phyloP scores from a whole-genome alignment of 805 yeast genomes.

The Sungouiozyma intestinalis region DNA sequence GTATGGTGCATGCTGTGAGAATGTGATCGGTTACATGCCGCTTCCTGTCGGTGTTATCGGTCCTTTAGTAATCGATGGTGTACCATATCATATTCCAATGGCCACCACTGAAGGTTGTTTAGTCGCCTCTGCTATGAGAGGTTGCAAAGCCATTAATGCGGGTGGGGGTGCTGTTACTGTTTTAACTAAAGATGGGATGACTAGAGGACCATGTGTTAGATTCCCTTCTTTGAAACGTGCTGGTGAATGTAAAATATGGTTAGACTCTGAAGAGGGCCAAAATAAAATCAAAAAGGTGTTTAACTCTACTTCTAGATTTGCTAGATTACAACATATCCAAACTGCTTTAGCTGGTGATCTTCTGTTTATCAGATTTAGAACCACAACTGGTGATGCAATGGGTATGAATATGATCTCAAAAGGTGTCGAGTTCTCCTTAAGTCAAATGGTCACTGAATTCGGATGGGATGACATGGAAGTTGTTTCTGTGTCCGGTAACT shows the following conservation, averaged over 20 bases:
- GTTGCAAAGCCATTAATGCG: conserved; percentile 94
- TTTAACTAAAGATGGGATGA: conserved; percentile 94
- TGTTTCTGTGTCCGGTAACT: conserved; percentile 91
- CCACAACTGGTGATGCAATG: conserved; percentile 99
- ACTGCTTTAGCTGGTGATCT: conserved; percentile 92
- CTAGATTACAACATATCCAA: conserved; percentile 81
- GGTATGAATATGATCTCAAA: conserved; percentile 99
- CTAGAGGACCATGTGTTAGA: conserved; percentile 97
- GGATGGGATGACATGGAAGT: conserved; percentile 94
- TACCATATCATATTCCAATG: conserved; percentile 88
- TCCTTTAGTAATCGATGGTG: conserved; percentile 84
- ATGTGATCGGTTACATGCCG: conserved; percentile 95
- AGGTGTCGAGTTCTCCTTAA: conserved; percentile 85
- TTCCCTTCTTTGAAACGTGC: conserved; percentile 78
- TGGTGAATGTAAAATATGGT: conserved; percentile 91
- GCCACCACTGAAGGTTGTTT: conserved; percentile 99
- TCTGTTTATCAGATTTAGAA: conserved; percentile 83
- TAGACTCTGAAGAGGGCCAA: conserved; percentile 93
- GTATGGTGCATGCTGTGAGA: conserved; percentile 98
- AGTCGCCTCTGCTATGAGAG: conserved; percentile 98
- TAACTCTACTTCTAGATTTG: conserved; percentile 95
- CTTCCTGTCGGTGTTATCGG: conserved; percentile 98
- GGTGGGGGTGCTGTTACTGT: conserved; percentile 96
- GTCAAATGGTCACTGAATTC: conserved; percentile 73
- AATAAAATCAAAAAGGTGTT: conserved; percentile 73